Percentiles rank a stretch among this genome's conserved stretches.
These are phyloP conservation scores for Waltergamsia citrina DNA, from an alignment of 2,329 filamentous ascomycete genomes.

Conservation along the genomic window DNA sequence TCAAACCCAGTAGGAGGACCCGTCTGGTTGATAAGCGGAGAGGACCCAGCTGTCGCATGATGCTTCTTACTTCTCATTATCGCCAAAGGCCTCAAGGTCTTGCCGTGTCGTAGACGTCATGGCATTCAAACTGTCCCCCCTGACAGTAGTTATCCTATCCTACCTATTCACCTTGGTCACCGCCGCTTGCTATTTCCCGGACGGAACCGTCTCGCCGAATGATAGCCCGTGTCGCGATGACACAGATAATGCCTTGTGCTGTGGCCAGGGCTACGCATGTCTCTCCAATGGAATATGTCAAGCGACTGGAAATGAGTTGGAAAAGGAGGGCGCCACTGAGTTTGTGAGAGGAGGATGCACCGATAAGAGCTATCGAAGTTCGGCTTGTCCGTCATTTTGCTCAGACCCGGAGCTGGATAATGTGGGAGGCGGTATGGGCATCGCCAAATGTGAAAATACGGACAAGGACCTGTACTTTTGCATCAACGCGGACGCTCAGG, in stretches of 20 bases:
- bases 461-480: constrained; percentile 13
- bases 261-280: constrained; percentile 24
- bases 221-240: constrained; percentile 19
- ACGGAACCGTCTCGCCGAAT: constrained; percentile 15
- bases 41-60: no score
- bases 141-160: no score
- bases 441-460: constrained; percentile 8
- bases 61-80: no score
- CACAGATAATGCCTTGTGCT: constrained; percentile 18
- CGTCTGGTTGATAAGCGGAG: no score
- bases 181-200: constrained; percentile 19
- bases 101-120: no score
- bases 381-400: constrained; percentile 22
- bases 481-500: constrained; percentile 8
- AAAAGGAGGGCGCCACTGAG: constrained; percentile 9
- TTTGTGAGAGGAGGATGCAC: constrained; percentile 24
- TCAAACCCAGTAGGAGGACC: no score
- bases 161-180: no score
- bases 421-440: constrained; percentile 11
- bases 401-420: constrained; percentile 12
- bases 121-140: no score
- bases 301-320: constrained; percentile 14
- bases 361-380: constrained; percentile 18
- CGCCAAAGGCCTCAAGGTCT: no score
- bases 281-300: constrained; percentile 22